Evolutionary conservation across 2,329 filamentous ascomycete species (phyloP).

Genomic region (Elsinoe australis): DNA sequence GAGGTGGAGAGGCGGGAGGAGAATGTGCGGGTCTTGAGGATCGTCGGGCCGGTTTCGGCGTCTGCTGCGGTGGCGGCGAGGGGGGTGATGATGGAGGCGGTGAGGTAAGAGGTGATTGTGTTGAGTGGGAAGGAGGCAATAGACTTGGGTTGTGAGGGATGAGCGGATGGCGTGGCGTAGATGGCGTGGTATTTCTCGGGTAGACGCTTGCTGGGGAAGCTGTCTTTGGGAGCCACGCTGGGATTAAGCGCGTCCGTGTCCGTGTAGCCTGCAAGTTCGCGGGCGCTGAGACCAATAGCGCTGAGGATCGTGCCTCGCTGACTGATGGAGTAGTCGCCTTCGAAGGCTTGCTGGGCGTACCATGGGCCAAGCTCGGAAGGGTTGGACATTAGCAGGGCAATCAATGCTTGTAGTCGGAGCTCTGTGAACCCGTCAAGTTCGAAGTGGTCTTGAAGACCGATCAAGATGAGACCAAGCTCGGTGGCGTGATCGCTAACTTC

Average conservation of each 20-base stretch:
- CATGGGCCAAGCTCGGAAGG: conserved; percentile 73
- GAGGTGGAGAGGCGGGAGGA: conserved; percentile 65
- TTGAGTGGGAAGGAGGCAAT: conserved; percentile 49
- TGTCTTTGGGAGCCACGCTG: conserved; percentile 24
- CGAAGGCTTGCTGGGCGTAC: conserved; percentile 79
- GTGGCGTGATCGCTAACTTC: conserved; percentile 79
- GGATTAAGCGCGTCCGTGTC: conserved; percentile 43
- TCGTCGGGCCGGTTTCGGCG: conserved; percentile 66
- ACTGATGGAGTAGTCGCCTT: conserved; percentile 80
- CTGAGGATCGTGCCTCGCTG: conserved; percentile 78
- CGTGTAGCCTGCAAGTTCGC: conserved; percentile 76
- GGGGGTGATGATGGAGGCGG: conserved; percentile 67
- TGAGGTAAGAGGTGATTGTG: conserved; percentile 58
- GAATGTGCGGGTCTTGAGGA: conserved; percentile 84
- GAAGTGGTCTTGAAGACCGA: conserved; percentile 77
- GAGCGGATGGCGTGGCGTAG: conserved; percentile 47
- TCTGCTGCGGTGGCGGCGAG: conserved; percentile 77
- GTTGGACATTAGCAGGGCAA: conserved; percentile 69
- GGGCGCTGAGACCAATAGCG: conserved; percentile 69
- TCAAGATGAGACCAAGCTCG: conserved; percentile 67
- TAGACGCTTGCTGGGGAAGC: conserved; percentile 74
- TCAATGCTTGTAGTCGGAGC: conserved; percentile 68
- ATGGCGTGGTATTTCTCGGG: conserved; percentile 65
- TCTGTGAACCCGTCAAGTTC: conserved; percentile 72
- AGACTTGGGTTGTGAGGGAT: conserved; percentile 7